Conservation (phyloP, 2,329 filamentous ascomycete species). For the Pezicula radicicola region DNA sequence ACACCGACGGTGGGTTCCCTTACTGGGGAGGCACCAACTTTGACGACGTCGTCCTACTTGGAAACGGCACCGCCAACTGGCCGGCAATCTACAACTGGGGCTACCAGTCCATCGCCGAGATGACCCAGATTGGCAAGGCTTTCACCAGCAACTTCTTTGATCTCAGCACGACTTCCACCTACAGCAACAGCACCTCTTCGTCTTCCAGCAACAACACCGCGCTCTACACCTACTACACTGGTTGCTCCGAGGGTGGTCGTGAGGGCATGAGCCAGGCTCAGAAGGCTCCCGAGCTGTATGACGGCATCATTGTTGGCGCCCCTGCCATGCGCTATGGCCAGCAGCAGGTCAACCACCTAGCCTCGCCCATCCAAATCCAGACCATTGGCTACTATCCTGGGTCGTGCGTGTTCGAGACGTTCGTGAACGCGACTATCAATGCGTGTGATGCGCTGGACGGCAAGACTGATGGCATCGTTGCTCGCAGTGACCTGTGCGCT, state of each 20-base stretch:
- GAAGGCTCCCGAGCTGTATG: slow-evolving; percentile 30
- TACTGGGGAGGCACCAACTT: background rate
- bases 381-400: slow-evolving; percentile 4
- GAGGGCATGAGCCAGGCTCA: slow-evolving; percentile 33
- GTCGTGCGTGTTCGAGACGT: slow-evolving; percentile 28
- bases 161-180: background rate
- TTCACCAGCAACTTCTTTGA: background rate
- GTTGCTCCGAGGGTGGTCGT: slow-evolving; percentile 33
- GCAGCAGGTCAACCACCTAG: background rate
- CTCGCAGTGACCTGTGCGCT: slow-evolving; percentile 33
- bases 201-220: background rate
- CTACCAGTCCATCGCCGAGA: background rate
- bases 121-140: background rate
- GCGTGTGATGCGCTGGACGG: slow-evolving; percentile 8
- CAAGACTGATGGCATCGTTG: slow-evolving; percentile 2
- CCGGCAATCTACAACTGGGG: background rate
- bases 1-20: background rate
- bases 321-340: slow-evolving; percentile 30
- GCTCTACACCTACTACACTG: slow-evolving; percentile 31
- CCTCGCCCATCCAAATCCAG: background rate
- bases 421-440: background rate
- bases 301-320: slow-evolving; percentile 34
- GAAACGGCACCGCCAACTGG: background rate
- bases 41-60: background rate
- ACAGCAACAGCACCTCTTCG: background rate